Base-by-base conservation (phyloP, 345 rosid genomes). In the Arabidopsis arenosa region DNA sequence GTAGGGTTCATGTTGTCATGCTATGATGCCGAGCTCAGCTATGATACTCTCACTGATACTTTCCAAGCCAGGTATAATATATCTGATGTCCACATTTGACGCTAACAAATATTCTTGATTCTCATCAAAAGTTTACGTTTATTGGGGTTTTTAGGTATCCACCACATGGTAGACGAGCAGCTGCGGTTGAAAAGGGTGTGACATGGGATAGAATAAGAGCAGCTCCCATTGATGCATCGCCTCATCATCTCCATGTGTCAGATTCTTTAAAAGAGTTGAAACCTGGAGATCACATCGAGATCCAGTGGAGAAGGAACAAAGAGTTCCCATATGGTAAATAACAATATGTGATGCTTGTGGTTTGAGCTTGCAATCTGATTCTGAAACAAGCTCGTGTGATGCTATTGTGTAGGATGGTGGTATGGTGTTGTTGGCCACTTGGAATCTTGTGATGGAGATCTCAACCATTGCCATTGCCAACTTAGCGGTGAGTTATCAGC, bases 251-350 rank as follows among this genome's bases (percentile, higher is more conserved):
- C 56, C 86, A 85, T 75, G 70, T 78, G 37, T 85, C 95, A 18
- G 87, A 89, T 73, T 87, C 93, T 72, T 78, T 92, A 70, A 63
- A 83, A 74, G 93, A 94, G 36, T 81, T 92, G 66, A 82, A 57
- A 56, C 98, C 98, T 6, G 96, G 96, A 9, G 88, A 94, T 80
- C 91, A 90, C 81, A 85, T 94, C 0, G 98, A 94, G 85, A 89
- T 94, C 71, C 98, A 94, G 63, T 94, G 98, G 98, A 87, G 98
- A 84, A 86, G 89, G 81, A 93, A 86, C 91, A 91, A 74, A 73
- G 97, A 86, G 66, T 93, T 90, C 72, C 97, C 96, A 66, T 93
- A 90, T 64, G 98, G 98, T 93, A 75, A 90, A 77, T 74, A 14
- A n/a, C 15, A 43, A 21, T 58, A 4, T 21, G 33, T 56, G 44